Evolutionary conservation across 1,284 basidiomycete species (phyloP), one percentile per base, ranked within the genome.

Genomic region (Ustilago crameri): DNA sequence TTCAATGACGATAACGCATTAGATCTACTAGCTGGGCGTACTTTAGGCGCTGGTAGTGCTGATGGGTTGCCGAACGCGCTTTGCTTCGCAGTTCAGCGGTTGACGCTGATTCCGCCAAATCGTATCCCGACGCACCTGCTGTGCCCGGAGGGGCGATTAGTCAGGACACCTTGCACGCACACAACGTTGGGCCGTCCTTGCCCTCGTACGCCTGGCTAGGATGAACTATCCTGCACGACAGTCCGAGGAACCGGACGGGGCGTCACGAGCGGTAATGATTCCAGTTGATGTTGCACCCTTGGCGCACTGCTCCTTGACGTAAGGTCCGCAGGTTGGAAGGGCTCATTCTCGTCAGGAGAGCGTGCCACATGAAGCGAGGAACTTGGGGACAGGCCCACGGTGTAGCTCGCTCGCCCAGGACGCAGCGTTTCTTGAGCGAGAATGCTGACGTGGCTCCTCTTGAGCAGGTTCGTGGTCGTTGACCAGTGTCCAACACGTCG

Each of bases 341-440:
- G 72, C n/a, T 82, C 75, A 10, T 81, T 71, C 51, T 81, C 80
- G 60, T 82, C 81, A 22, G 35, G 2, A 55, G 17, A 8, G 76
- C 73, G 45, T 82, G 80, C 59, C 70, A 81, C 43, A 79, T 62
- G 54, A 74, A 70, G 12, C 69, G 59, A 1, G 75, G 56, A 68
- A 77, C 40, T 63, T 79, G 37, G 74, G 76, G 23, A 78, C 75
- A 9, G 74, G 51, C n/a, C n/a, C 0, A 76, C 63, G 9, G 30
- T 26, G 42, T 55, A 54, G 35, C 40, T 42, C 4, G 70, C 27
- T 68, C 53, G 26, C 53, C 15, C 37, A 61, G 47, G 3, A 78
- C 63, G 24, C n/a, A 78, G 57, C 32, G 74, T 65, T 44, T 78
- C 76, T 5, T 45, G 22, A 32, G 38, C 50, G 10, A 76, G 49